Conservation (phyloP, 768 basidiomycete genomes). For the Termitomyces sp. region DNA sequence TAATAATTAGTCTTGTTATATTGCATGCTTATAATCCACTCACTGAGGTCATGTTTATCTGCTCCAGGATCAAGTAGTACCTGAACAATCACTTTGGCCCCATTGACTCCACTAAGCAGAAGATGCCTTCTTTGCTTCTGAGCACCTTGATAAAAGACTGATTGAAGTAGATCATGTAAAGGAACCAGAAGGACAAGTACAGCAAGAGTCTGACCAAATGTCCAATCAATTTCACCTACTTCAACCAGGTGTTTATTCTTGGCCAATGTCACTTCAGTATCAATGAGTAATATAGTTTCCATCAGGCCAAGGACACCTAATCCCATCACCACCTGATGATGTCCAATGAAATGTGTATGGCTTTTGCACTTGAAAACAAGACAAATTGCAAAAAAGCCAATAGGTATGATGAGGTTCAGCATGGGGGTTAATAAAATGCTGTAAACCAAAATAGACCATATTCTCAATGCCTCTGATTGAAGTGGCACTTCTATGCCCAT, state of each 20-base stretch:
- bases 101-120: not conserved
- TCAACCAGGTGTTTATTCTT: not conserved
- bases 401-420: not conserved
- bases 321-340: not conserved
- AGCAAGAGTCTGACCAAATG: slow-evolving; percentile 14
- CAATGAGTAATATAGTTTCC: not conserved
- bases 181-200: slow-evolving; percentile 9
- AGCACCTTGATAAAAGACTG: not conserved
- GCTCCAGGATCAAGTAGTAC: not conserved
- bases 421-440: not conserved
- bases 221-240: slow-evolving; percentile 4
- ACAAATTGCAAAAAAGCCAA: not conserved
- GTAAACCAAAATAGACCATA: slow-evolving; percentile 1
- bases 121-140: not conserved
- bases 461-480: not conserved
- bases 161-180: slow-evolving; percentile 7
- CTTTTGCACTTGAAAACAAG: not conserved
- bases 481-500: not conserved
- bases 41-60: not conserved
- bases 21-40: not conserved
- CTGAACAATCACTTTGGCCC: not conserved
- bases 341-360: not conserved
- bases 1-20: not conserved
- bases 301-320: slow-evolving; percentile 2
- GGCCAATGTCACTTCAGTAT: slow-evolving; percentile 1